phyloP scores from a whole-genome alignment of 352 stramenopile genomes.

The Phytophthora lateralis region DNA sequence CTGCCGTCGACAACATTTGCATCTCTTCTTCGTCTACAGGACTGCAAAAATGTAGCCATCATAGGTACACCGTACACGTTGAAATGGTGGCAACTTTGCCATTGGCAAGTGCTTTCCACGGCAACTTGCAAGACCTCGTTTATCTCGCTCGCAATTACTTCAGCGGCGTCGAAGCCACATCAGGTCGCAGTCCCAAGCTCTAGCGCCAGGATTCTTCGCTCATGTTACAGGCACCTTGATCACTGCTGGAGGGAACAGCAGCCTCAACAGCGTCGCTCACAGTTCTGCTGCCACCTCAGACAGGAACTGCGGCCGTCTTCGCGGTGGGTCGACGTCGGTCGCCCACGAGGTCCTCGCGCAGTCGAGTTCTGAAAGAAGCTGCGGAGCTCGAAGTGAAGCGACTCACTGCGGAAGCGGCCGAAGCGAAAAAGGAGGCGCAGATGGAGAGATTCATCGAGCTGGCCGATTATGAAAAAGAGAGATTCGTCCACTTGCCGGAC shows the following conservation, averaged over 20 bases:
- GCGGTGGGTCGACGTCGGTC: background rate
- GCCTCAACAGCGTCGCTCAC: background rate
- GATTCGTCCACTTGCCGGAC: background rate
- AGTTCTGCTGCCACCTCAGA: background rate
- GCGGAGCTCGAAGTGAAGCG: background rate
- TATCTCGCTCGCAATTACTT: background rate
- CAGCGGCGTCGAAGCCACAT: background rate
- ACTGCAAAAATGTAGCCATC: background rate
- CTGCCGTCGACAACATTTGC: slow-evolving; percentile 12
- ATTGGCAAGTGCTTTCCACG: background rate
- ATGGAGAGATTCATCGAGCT: slow-evolving; percentile 4
- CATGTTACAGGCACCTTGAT: background rate
- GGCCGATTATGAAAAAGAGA: background rate
- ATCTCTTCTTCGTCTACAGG: slow-evolving; percentile 20
- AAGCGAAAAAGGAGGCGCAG: background rate
- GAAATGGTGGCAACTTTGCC: background rate
- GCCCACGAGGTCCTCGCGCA: background rate
- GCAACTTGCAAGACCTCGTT: background rate
- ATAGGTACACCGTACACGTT: slow-evolving; percentile 8
- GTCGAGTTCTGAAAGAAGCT: background rate
- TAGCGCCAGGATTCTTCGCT: background rate
- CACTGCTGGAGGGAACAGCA: background rate
- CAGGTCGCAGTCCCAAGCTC: background rate
- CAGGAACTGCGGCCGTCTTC: background rate
- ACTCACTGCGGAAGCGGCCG: background rate